Base-by-base conservation (phyloP, 2,329 filamentous ascomycete genomes). In the Fusarium musae region DNA sequence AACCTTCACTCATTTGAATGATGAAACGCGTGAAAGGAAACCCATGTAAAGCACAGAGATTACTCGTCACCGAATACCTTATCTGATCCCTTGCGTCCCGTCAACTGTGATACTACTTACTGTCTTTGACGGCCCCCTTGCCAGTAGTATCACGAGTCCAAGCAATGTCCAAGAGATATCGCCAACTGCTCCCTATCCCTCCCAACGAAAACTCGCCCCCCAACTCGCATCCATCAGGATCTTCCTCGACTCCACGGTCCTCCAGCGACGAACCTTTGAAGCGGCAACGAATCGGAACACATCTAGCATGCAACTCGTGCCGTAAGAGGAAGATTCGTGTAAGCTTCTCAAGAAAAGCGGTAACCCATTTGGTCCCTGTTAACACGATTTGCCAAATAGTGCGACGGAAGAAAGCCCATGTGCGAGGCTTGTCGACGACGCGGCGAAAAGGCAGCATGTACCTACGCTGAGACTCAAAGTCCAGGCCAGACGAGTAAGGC, bases 81-180 rank as follows among this genome's bases (percentile, higher is more conserved):
- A 21, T 28, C 34, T 47, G 36, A 52, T 67, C 30, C n/a, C 47
- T 26, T 34, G 26, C 42, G 28, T 23, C 37, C 26, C 13, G 11
- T 26, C 50, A 9, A 37, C 26, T 39, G 52, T 39, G 37, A 44
- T 39, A 50, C 26, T 28, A 21, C 19, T 28, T 37, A 8, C 34
- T 4, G 15, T 53, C 26, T 17, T 43, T 11, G 54, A 28, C 28
- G 13, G 34, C 6, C 23, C 13, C 50, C 15, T 44, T 39, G 23
- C 36, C 19, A 21, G 30, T 39, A 32, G 30, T 44, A 36, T 23
- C 43, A 46, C 28, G 30, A 47, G 26, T 36, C 60, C 26, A 23
- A 44, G 53, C 32, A 47, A 73, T 73, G 69, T 73, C 69, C 21
- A 70, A 73, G 37, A 66, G 69, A 50, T 70, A 73, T 47, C 65